These are phyloP conservation scores for Trichoderma gamsii DNA, from an alignment of 495 filamentous ascomycete genomes.

Conservation along the genomic window DNA sequence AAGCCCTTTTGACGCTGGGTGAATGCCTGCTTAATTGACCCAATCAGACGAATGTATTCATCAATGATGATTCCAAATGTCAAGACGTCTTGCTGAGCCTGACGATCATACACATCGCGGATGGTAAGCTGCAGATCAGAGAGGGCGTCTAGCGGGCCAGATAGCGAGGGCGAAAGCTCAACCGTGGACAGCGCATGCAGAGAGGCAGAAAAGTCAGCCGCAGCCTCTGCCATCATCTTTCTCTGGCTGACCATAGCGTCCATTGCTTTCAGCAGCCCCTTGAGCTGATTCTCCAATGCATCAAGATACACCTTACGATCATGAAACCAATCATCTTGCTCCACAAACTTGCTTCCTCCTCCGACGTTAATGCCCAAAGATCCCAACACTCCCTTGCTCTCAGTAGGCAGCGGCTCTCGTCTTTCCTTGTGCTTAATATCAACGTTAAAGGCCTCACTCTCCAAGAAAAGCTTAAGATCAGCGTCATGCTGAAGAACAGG, in stretches of 20 bases:
- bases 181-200: conserved; percentile 85
- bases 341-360: conserved; percentile 77
- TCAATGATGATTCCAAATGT: conserved; percentile 96
- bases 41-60: conserved; percentile 94
- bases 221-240: conserved; percentile 86
- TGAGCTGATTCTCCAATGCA: conserved; percentile 89
- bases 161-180: conserved; percentile 82
- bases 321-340: conserved; percentile 99
- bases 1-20: conserved; percentile 89
- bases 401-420: conserved; percentile 73
- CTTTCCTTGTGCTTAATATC: conserved; percentile 98
- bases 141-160: conserved; percentile 78
- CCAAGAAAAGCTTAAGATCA: conserved; percentile 91
- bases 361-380: conserved; percentile 74
- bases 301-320: conserved; percentile 92
- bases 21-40: conserved; percentile 87
- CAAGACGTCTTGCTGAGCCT: conserved; percentile 93
- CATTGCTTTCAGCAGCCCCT: conserved; percentile 86
- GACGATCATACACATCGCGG: conserved; percentile 88
- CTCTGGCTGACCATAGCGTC: conserved; percentile 86
- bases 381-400: conserved; percentile 90
- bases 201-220: conserved; percentile 84
- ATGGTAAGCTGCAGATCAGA: conserved; percentile 91
- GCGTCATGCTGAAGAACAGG: conserved; percentile 87
- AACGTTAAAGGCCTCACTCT: conserved; percentile 90